These are phyloP conservation scores for Acmispon strigosus DNA, from an alignment of 306 rosid species.

Conservation along the genomic window DNA sequence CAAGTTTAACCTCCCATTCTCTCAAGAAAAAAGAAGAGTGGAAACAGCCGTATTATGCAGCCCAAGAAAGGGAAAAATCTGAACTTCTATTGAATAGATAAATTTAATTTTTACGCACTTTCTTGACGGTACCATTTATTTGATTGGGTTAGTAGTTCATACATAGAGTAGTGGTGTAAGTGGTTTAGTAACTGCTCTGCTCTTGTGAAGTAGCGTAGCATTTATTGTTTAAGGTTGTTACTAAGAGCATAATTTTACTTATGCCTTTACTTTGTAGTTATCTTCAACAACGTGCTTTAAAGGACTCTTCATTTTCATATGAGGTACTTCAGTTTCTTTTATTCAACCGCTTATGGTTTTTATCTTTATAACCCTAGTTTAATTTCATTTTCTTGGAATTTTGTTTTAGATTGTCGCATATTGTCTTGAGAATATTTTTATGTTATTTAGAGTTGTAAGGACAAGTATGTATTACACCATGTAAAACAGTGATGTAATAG, in stretches of 20 bases:
- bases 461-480: background rate
- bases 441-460: background rate
- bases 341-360: background rate
- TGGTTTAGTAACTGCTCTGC: background rate
- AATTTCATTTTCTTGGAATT: background rate
- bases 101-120: background rate
- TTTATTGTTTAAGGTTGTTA: slow-evolving; percentile 17
- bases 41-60: background rate
- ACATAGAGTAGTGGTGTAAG: background rate
- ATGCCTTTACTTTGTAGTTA: slow-evolving; percentile 51
- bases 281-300: slow-evolving; percentile 69
- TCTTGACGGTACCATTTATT: background rate
- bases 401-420: slow-evolving; percentile 15
- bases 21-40: background rate
- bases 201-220: background rate
- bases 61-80: background rate
- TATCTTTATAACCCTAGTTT: background rate
- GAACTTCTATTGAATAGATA: background rate
- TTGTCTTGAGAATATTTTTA: background rate
- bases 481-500: background rate
- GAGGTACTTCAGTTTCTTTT: slow-evolving; percentile 60
- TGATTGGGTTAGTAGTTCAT: background rate
- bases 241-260: slow-evolving; percentile 10
- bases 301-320: slow-evolving; percentile 76
- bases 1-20: background rate